phyloP scores from a whole-genome alignment of 2,329 filamentous ascomycete species.

The Talaromyces islandicus region DNA sequence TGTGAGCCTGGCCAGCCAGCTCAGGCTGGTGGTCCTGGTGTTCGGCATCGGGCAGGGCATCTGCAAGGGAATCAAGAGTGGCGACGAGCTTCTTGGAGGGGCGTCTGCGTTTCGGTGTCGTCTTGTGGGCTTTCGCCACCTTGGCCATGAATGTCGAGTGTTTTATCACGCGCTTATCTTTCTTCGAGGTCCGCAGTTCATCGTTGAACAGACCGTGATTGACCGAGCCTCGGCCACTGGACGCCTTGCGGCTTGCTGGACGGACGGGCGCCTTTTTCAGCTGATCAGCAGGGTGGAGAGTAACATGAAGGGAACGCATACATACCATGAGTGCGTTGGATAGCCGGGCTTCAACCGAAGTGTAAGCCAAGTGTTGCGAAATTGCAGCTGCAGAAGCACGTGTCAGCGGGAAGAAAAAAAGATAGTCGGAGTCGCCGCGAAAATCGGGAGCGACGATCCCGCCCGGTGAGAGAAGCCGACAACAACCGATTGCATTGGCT shows the following conservation, averaged over 20 bases:
- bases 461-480: neutral
- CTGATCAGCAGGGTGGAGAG: neutral
- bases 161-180: constrained; percentile 76
- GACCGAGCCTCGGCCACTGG: constrained; percentile 11
- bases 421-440: neutral
- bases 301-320: neutral
- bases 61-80: constrained; percentile 67
- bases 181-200: constrained; percentile 66
- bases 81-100: constrained; percentile 73
- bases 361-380: neutral
- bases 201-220: constrained; percentile 20
- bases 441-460: neutral
- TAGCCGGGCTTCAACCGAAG: neutral
- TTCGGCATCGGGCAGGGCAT: constrained; percentile 66
- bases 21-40: constrained; percentile 43
- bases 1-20: constrained; percentile 51
- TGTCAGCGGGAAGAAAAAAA: neutral
- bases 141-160: constrained; percentile 73
- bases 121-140: constrained; percentile 58
- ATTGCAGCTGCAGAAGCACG: neutral
- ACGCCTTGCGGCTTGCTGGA: constrained; percentile 6
- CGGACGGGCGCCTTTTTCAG: constrained; percentile 8
- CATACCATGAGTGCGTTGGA: neutral
- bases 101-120: constrained; percentile 57
- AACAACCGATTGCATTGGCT: neutral